Evolutionary conservation across 2,329 filamentous ascomycete genomes (phyloP).

Genomic region (Claviceps pazoutovae): DNA sequence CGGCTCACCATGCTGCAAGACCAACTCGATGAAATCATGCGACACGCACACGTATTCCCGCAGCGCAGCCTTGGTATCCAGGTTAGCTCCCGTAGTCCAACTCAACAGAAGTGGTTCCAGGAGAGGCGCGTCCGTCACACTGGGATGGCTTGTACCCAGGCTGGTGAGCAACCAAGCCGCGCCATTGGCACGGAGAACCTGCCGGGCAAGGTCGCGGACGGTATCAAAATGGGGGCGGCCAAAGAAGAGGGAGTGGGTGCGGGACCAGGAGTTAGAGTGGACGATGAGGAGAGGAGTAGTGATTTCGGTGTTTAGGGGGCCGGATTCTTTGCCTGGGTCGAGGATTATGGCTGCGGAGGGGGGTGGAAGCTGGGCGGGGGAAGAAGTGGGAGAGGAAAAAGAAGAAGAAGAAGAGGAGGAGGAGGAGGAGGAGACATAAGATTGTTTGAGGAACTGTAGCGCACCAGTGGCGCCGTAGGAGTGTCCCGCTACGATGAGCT

Average conservation of each 20-base stretch:
- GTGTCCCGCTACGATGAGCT: conserved; percentile 46
- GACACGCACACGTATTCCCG: conserved; percentile 46
- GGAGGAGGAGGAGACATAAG: conserved; percentile 24
- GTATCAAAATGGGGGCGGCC: conserved; percentile 51
- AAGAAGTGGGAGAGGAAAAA: conserved; percentile 27
- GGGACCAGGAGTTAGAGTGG: conserved; percentile 53
- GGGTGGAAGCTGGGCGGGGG: conserved; percentile 21
- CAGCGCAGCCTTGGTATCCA: conserved; percentile 42
- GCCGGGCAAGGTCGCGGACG: conserved; percentile 40
- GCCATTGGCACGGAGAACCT: conserved; percentile 28
- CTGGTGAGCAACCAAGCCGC: conserved; percentile 41
- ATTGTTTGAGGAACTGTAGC: conserved; percentile 42
- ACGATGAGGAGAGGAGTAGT: conserved; percentile 44
- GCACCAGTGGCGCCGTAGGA: conserved; percentile 53
- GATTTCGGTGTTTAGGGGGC: conserved; percentile 45
- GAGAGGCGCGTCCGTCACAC: conserved; percentile 52
- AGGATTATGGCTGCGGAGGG: conserved; percentile 46
- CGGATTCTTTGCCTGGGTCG: conserved; percentile 52
- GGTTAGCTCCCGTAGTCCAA: conserved; percentile 45
- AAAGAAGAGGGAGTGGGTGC: conserved; percentile 41
- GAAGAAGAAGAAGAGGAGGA: conserved; percentile 21
- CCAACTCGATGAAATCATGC: conserved; percentile 40
- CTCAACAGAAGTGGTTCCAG: conserved; percentile 47
- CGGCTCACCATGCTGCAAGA: conserved; percentile 23
- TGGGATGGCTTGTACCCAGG: conserved; percentile 44